Conservation (phyloP, 495 filamentous ascomycete species). For the Penicillium chermesinum region DNA sequence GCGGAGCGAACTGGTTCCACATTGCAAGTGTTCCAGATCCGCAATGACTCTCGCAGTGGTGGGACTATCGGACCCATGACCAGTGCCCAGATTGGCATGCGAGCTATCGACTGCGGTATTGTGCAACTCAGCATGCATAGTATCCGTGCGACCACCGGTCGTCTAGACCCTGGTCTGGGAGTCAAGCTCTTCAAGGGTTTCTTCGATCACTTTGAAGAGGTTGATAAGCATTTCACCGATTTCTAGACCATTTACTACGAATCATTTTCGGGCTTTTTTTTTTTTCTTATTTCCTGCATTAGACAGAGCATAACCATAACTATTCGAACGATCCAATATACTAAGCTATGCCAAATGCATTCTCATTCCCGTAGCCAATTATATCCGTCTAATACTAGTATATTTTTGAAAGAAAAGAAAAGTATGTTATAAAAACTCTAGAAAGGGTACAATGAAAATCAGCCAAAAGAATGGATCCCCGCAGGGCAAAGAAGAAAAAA, state of each 20-base stretch:
- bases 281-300: background rate
- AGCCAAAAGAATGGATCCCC: no score
- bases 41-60: constrained; percentile 82
- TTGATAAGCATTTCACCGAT: constrained; percentile 75
- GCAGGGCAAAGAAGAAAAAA: no score
- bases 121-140: constrained; percentile 93
- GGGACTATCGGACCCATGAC: constrained; percentile 97
- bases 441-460: no score
- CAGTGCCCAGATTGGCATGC: constrained; percentile 70
- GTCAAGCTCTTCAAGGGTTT: constrained; percentile 87
- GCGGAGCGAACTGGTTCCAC: constrained; percentile 63
- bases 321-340: background rate
- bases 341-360: no score
- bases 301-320: background rate
- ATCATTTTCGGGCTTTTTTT: no score
- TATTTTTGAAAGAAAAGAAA: no score
- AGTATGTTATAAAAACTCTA: no score
- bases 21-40: constrained; percentile 89
- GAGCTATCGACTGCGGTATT: constrained; percentile 85
- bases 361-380: background rate
- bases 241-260: constrained; percentile 19
- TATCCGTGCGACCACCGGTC: constrained; percentile 86
- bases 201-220: constrained; percentile 79
- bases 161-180: constrained; percentile 81
- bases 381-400: no score